Conservation (phyloP, 352 stramenopile species). For the Pythium apleroticum region DNA sequence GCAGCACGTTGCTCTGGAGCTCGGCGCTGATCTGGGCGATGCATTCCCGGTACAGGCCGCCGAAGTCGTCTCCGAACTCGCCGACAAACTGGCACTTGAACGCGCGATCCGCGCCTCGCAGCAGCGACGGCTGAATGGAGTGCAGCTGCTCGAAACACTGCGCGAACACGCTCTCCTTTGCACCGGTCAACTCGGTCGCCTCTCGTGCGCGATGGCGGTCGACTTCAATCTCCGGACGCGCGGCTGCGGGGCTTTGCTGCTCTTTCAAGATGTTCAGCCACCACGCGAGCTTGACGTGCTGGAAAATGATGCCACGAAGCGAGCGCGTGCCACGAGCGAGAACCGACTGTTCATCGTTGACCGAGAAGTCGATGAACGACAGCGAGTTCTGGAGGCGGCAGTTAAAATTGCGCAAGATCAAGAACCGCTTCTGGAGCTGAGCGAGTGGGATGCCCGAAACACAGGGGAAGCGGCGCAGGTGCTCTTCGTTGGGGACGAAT, state of each 20-base stretch:
- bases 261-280: slow-evolving; percentile 88
- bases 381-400: slow-evolving; percentile 83
- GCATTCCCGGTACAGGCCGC: slow-evolving; percentile 88
- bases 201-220: slow-evolving; percentile 79
- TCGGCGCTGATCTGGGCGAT: slow-evolving; percentile 87
- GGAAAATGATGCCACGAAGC: slow-evolving; percentile 78
- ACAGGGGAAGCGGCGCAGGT: slow-evolving; percentile 51
- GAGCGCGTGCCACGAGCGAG: slow-evolving; percentile 55
- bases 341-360: slow-evolving; percentile 56
- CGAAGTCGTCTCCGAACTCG: slow-evolving; percentile 91
- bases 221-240: slow-evolving; percentile 82
- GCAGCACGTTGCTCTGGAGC: slow-evolving; percentile 80
- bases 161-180: slow-evolving; percentile 80
- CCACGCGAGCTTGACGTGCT: slow-evolving; percentile 88
- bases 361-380: slow-evolving; percentile 83
- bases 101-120: slow-evolving; percentile 81
- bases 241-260: slow-evolving; percentile 75
- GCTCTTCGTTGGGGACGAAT: slow-evolving; percentile 67
- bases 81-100: slow-evolving; percentile 93
- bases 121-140: slow-evolving; percentile 74
- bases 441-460: slow-evolving; percentile 49
- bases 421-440: slow-evolving; percentile 72
- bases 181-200: slow-evolving; percentile 50
- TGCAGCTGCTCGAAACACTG: slow-evolving; percentile 89
- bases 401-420: slow-evolving; percentile 89